A percentile compares a stretch with the other conserved stretches of the same genome.
phyloP scores from a whole-genome alignment of 139 green algal genomes.

The Chlamydomonas incerta region DNA sequence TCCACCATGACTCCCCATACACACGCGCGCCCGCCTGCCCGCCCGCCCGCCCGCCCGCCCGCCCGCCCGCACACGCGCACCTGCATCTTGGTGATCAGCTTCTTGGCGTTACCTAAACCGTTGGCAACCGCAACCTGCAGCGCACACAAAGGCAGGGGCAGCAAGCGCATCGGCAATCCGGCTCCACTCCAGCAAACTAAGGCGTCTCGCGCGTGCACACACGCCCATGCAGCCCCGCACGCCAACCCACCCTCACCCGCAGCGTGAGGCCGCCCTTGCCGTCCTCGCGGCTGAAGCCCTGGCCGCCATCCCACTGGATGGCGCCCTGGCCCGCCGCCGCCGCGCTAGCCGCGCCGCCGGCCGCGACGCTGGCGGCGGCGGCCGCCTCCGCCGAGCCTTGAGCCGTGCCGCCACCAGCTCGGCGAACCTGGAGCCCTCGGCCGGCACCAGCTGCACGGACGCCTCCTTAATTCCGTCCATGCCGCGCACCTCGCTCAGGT shows the following conservation, averaged over 20 bases:
- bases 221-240: too few relatives aligned
- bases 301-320: slow-evolving; percentile 30
- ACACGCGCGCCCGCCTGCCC: too few relatives aligned
- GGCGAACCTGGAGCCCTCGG: slow-evolving; percentile 37
- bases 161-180: too few relatives aligned
- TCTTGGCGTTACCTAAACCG: slow-evolving; percentile 81
- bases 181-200: too few relatives aligned
- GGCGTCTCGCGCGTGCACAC: too few relatives aligned
- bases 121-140: slow-evolving; percentile 62
- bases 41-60: background rate
- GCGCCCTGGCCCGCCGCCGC: background rate
- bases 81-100: slow-evolving; percentile 66
- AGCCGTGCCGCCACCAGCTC: slow-evolving; percentile 19
- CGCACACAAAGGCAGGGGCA: too few relatives aligned
- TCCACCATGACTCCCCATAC: background rate
- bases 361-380: slow-evolving; percentile 38
- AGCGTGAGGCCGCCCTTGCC: slow-evolving; percentile 44
- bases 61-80: background rate
- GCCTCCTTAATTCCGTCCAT: slow-evolving; percentile 77
- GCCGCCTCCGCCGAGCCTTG: background rate
- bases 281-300: background rate
- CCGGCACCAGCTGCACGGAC: slow-evolving; percentile 56
- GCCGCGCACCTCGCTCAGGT: slow-evolving; percentile 63
- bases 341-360: slow-evolving; percentile 32
- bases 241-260: slow-evolving; percentile 36